Evolutionary conservation across 768 basidiomycete genomes (phyloP).

Genomic region (Tephrocybe sp.): DNA sequence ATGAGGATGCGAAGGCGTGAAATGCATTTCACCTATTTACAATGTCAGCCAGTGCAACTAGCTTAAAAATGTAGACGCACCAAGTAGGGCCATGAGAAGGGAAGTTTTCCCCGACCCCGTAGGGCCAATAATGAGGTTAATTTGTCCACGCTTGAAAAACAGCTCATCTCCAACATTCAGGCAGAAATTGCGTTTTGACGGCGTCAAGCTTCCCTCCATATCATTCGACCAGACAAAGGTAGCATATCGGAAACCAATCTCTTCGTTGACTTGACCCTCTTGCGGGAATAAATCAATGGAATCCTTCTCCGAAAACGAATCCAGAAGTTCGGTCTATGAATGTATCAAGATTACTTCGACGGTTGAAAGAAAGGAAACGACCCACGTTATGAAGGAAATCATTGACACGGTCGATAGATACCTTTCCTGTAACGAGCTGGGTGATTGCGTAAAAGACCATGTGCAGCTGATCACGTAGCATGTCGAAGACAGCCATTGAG

Average conservation of each 20-base stretch:
- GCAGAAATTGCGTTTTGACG: conserved; percentile 45
- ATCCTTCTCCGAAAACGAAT: conserved; percentile 32
- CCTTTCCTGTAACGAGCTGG: conserved; percentile 42
- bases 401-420: conserved; percentile 59
- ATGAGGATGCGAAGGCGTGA: conserved; percentile 45
- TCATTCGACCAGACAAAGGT: conserved; percentile 56
- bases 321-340: conserved; percentile 47
- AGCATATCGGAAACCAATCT: conserved; percentile 54
- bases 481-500: conserved; percentile 61
- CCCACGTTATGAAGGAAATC: conserved; percentile 40
- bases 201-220: conserved; percentile 31
- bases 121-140: conserved; percentile 62
- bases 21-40: conserved; percentile 77
- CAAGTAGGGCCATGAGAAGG: conserved; percentile 61
- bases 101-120: conserved; percentile 67
- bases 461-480: conserved; percentile 53
- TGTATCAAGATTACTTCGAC: not conserved
- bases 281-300: conserved; percentile 12
- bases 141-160: conserved; percentile 48
- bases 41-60: no score
- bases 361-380: not conserved
- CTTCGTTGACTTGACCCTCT: conserved; percentile 19
- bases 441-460: conserved; percentile 31
- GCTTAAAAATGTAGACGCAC: conserved; percentile 17
- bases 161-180: conserved; percentile 55